Conservation (phyloP, 139 green algal genomes). For the Chlorella vulgaris region DNA sequence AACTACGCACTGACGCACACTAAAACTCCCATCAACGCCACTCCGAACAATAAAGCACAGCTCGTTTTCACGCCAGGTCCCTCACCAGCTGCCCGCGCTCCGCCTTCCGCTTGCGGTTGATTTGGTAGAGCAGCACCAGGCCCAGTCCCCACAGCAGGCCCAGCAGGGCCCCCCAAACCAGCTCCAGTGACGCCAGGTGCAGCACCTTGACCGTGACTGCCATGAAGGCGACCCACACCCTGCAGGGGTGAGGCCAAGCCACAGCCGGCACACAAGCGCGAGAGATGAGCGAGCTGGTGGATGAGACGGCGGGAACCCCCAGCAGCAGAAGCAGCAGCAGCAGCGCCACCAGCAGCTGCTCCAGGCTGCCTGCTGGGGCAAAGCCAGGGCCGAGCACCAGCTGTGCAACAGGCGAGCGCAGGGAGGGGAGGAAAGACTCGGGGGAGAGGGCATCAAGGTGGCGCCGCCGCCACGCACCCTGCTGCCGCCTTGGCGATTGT, state of each 20-base stretch:
- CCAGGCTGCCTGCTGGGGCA: too few relatives aligned
- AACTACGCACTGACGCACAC: not conserved
- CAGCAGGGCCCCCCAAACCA: not conserved
- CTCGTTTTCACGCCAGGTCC: not conserved
- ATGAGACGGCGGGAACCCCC: too few relatives aligned
- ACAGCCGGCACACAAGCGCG: not conserved
- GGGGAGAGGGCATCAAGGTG: too few relatives aligned
- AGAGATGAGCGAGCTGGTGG: too few relatives aligned
- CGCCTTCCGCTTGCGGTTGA: slow-evolving; percentile 36
- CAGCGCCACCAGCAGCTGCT: too few relatives aligned
- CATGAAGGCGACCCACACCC: slow-evolving; percentile 24
- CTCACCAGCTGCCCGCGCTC: slow-evolving; percentile 23
- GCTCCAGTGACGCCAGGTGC: not conserved
- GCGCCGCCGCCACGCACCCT: slow-evolving; percentile 12
- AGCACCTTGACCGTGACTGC: slow-evolving; percentile 1
- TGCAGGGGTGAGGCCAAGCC: not conserved
- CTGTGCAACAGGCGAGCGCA: not conserved
- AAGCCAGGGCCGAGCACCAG: too few relatives aligned
- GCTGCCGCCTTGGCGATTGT: slow-evolving; percentile 12
- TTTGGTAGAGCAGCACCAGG: slow-evolving; percentile 19
- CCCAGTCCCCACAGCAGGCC: slow-evolving; percentile 25
- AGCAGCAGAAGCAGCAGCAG: not conserved
- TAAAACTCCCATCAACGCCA: not conserved
- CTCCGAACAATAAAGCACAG: not conserved
- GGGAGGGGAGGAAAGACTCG: not conserved